Evolutionary conservation across 2,329 filamentous ascomycete species (phyloP).

Genomic region (Annulohypoxylon truncatum): DNA sequence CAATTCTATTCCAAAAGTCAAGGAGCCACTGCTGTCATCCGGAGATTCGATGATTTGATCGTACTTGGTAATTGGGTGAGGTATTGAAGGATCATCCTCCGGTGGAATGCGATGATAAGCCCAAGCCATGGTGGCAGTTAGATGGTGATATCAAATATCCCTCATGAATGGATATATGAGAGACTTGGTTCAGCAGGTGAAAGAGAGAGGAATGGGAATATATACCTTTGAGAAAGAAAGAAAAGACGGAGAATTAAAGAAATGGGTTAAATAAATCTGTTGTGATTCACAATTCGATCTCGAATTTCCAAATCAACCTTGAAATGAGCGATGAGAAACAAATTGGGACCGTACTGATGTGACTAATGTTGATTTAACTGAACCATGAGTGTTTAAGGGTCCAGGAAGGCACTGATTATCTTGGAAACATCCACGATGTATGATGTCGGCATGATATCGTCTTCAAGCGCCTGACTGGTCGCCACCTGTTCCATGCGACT

Average conservation of each 20-base stretch:
- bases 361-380: not conserved
- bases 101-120: not conserved
- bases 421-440: not conserved
- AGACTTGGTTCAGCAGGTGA: not conserved
- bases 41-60: slow-evolving; percentile 35
- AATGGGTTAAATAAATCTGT: not conserved
- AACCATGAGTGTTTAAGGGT: not conserved
- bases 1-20: slow-evolving; percentile 47
- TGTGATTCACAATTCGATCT: not conserved
- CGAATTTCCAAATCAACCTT: not conserved
- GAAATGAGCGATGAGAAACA: not conserved
- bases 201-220: not conserved
- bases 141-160: not conserved
- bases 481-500: not conserved
- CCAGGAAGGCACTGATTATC: not conserved
- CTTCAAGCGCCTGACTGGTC: not conserved
- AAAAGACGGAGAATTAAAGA: not conserved
- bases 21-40: slow-evolving; percentile 31
- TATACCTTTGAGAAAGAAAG: not conserved
- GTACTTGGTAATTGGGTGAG: slow-evolving; percentile 22
- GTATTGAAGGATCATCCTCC: not conserved
- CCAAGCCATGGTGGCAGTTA: not conserved
- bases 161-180: not conserved
- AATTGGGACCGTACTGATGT: not conserved
- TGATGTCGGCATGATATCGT: not conserved